Evolutionary conservation across 805 yeast genomes (phyloP), one percentile per base, ranked within the genome.

Genomic region (Nakazawaea ernobii): DNA sequence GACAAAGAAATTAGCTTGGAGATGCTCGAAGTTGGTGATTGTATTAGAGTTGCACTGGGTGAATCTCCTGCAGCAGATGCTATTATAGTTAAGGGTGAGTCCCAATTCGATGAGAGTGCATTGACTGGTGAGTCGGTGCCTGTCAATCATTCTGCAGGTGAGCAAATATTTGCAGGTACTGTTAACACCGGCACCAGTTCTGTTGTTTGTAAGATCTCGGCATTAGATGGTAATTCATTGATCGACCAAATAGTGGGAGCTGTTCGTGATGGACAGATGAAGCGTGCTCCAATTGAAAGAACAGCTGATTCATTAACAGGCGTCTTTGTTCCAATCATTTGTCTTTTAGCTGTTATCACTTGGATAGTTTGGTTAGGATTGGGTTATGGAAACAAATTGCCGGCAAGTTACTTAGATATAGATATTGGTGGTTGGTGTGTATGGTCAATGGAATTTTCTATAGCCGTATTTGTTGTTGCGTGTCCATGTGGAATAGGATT

Each of bases 401-500:
- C 91, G 0, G 55, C 54, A 0, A 33, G 55, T 3, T 84, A 84
- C 52, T 66, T 83, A 39, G 86, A 83, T 56, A 74, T 75, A 46
- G 85, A 81, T 49, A 68, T 79, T 43, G 88, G 88, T 13, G 87
- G 89, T 0, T 84, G 91, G 89, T 67, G 75, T 0, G 75, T 84
- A 10, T 86, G 92, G 90, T 81, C 91, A 0, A 68, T 86, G 48
- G 82, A 84, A 54, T 86, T 86, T 63, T 79, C 90, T 1, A 82
- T 86, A 53, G 78, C 91, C 0, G 92, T 86, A 1, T 84, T 86
- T 65, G 92, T 86, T 1, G 79, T 86, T 43, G 92, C 92, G 0
- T 86, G 95, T 59, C 95, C 95, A 1, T 86, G 94, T 68, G 95
- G 92, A 1, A 77, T 86, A 54, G 94, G 92, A 1, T 67, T 86